Evolutionary conservation across 495 filamentous ascomycete genomes (phyloP).

Genomic region (Jackrogersella multiformis): DNA sequence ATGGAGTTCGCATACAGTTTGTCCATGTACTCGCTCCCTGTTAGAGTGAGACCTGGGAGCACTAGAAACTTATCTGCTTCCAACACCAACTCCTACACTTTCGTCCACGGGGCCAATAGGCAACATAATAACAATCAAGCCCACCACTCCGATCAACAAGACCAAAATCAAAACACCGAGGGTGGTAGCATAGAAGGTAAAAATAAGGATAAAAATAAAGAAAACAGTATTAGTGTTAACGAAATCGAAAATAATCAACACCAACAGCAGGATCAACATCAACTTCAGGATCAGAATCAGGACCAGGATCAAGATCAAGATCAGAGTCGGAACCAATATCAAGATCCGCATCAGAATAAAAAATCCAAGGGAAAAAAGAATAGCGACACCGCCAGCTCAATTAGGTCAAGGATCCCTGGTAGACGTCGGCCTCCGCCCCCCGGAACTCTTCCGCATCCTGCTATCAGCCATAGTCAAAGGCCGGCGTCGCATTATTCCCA

Average conservation of each 20-base stretch:
- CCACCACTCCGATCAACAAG: conserved; percentile 7
- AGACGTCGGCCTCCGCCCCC: conserved; percentile 44
- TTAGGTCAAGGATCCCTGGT: conserved; percentile 41
- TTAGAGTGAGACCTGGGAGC: conserved; percentile 36
- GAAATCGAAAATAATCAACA: conserved; percentile 1
- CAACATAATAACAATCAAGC: conserved; percentile 5
- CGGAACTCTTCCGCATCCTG: conserved; percentile 37
- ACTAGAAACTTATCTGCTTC: conserved; percentile 38
- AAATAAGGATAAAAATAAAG: conserved; percentile 4
- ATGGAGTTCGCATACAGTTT: conserved; percentile 45
- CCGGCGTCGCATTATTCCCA: conserved; percentile 38
- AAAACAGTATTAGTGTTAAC: conserved; percentile 14
- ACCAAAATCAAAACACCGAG: not conserved
- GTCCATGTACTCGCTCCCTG: conserved; percentile 42
- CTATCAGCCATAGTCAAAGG: conserved; percentile 24
- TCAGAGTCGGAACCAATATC: conserved; percentile 11
- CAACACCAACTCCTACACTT: conserved; percentile 31
- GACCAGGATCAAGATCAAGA: too few relatives aligned
- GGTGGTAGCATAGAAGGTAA: not conserved
- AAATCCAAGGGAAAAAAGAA: conserved; percentile 53
- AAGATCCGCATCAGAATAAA: conserved; percentile 11
- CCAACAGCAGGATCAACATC: conserved; percentile 10
- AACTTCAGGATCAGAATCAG: too few relatives aligned
- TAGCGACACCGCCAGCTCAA: conserved; percentile 40
- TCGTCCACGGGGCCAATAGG: conserved; percentile 36